Evolutionary conservation across 495 filamentous ascomycete species (phyloP), one percentile per base, ranked within the genome.

Genomic region (Daldinia caldariorum): DNA sequence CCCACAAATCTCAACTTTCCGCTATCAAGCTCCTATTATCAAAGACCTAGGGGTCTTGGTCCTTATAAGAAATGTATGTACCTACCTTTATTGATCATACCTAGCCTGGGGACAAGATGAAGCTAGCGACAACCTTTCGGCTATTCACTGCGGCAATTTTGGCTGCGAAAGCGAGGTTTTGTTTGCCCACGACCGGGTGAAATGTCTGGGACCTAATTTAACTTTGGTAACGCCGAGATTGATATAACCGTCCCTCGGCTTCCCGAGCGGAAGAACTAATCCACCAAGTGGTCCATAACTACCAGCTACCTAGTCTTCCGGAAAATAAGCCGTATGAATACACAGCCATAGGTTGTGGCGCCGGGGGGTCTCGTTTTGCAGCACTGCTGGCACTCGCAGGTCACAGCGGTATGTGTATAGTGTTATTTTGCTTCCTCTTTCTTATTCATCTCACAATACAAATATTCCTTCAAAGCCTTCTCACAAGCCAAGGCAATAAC

Each of bases 331-430:
- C 69, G 12, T 89, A 90, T 72, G 89, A 90, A 51, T 90, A 90
- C 72, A 80, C 90, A 37, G 80, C 90, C 8, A 83, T 90, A 3
- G 89, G 89, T n/a, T 86, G 83, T 39, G 89, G 89, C 13, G 83
- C 89, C 5, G 88, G 89, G 89, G 12, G 88, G 88, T 85, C 86
- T 13, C 87, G 87, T 0, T 74, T 90, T 6, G 88, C 88, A 6
- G 84, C 86, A 16, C 82, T 84, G 10, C 82, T 90, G 3, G 88
- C 88, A 7, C 78, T 86, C n/a, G 85, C 86, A 16, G 87, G 87
- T 3, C 82, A 86, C 75, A 86, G 58, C 61, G 67, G 67, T 70
- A 65, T 45, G 56, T 34, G 12, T 51, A 45, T 45, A 10, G 6
- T 31, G 32, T 54, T 12, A 14, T 60, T 9, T 16, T 3, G 14